Percentiles rank a stretch among this genome's conserved stretches.
Evolutionary conservation across 441 rosid species (phyloP).

Genomic region (Bocquillonia castaneifolia): DNA sequence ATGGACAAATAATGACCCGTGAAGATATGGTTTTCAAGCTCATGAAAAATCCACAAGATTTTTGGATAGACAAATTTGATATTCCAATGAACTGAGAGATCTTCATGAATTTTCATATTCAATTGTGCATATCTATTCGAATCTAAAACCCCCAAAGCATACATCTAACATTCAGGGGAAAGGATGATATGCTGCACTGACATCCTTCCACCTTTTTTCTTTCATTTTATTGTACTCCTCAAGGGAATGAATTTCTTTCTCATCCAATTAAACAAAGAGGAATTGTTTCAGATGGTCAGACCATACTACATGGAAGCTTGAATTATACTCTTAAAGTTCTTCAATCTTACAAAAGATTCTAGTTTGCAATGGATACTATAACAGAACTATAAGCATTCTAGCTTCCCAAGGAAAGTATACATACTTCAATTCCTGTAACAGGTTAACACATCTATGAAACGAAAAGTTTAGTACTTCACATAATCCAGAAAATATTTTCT

Average conservation of each 20-base stretch:
- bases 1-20: not conserved
- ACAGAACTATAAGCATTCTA: not conserved
- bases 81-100: not conserved
- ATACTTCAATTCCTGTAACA: not conserved
- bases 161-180: not conserved
- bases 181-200: not conserved
- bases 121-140: not conserved
- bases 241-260: not conserved
- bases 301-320: not conserved
- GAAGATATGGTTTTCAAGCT: not conserved
- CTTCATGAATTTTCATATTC: not conserved
- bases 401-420: not conserved
- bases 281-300: not conserved
- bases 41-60: not conserved
- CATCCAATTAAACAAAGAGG: not conserved
- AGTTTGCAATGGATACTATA: not conserved
- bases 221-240: not conserved
- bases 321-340: not conserved
- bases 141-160: not conserved
- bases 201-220: conserved; percentile 3
- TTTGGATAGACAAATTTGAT: not conserved
- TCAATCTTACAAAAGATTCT: not conserved
- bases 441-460: not conserved
- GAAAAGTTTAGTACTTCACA: not conserved
- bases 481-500: not conserved